These are phyloP conservation scores for Casaregolazyma suthepensis DNA, from an alignment of 1,139 yeast species.

Conservation along the genomic window DNA sequence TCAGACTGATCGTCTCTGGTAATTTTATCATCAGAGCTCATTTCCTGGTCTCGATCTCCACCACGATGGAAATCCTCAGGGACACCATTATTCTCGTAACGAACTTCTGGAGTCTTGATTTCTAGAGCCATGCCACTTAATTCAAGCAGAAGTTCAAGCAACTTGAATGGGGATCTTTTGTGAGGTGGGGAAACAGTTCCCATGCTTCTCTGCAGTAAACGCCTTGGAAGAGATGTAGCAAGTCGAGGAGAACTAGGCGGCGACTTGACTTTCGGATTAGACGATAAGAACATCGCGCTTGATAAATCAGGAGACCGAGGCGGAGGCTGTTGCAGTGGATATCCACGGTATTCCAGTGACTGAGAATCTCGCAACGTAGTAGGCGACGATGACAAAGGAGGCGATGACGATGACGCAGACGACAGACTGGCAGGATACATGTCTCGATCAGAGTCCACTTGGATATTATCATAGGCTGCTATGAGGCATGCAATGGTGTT, in stretches of 20 bases:
- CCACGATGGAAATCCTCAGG: conserved; percentile 18
- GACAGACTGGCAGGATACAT: neutral
- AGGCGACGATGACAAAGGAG: conserved; percentile 12
- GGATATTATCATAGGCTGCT: conserved; percentile 14
- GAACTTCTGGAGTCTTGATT: conserved; percentile 50
- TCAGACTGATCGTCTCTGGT: conserved; percentile 14
- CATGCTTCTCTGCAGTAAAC: conserved; percentile 7
- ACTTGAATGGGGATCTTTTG: conserved; percentile 56
- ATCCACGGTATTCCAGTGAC: conserved; percentile 52
- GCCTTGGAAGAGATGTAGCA: conserved; percentile 12
- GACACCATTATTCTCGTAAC: conserved; percentile 20
- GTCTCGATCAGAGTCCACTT: conserved; percentile 6
- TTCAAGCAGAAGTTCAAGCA: conserved; percentile 57
- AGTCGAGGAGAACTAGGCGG: conserved; percentile 21
- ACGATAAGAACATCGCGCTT: neutral
- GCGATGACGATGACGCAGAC: conserved; percentile 5
- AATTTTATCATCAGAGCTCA: neutral
- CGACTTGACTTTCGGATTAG: conserved; percentile 10
- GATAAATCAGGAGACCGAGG: conserved; percentile 11
- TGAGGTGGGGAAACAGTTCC: conserved; percentile 17
- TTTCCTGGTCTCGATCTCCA: conserved; percentile 10
- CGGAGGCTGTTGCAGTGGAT: conserved; percentile 41
- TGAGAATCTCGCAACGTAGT: conserved; percentile 10
- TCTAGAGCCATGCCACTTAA: conserved; percentile 71
- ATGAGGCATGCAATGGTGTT: conserved; percentile 39